phyloP scores from a whole-genome alignment of 2,329 filamentous ascomycete genomes.

The Xylariaceae sp. region DNA sequence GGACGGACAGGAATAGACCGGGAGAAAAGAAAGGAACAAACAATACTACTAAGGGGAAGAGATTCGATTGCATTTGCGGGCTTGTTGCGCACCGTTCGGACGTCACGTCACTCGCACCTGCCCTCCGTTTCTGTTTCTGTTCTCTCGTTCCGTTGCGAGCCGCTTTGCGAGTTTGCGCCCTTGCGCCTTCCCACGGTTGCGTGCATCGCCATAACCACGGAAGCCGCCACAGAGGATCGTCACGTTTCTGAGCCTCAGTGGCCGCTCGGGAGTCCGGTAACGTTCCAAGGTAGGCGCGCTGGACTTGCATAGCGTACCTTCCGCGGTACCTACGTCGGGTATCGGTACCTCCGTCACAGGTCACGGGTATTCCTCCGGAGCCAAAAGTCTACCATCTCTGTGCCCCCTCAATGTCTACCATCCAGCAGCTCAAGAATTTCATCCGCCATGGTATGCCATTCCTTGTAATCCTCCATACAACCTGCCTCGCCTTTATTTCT shows the following conservation, averaged over 20 bases:
- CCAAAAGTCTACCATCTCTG: neutral
- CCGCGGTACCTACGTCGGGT: neutral
- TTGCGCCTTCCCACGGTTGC: neutral
- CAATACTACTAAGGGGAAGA: neutral
- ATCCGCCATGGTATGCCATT: conserved; percentile 69
- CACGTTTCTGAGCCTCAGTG: conserved; percentile 11
- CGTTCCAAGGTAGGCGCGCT: conserved; percentile 10
- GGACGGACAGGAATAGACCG: neutral
- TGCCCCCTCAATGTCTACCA: conserved; percentile 53
- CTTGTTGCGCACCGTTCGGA: neutral
- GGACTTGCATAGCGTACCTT: neutral
- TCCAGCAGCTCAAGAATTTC: conserved; percentile 97
- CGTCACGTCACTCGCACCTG: neutral
- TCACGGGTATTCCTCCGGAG: neutral
- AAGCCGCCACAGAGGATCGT: neutral
- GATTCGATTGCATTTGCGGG: neutral
- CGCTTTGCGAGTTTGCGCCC: neutral
- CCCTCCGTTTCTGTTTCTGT: neutral
- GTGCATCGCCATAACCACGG: neutral
- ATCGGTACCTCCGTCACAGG: neutral
- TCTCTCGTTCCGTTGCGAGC: neutral
- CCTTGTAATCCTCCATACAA: neutral
- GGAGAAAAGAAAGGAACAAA: neutral
- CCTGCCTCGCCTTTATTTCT: conserved; percentile 5
- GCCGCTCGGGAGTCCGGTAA: conserved; percentile 12